These are phyloP conservation scores for Sindora glabra DNA, from an alignment of 306 rosid genomes.

Conservation along the genomic window DNA sequence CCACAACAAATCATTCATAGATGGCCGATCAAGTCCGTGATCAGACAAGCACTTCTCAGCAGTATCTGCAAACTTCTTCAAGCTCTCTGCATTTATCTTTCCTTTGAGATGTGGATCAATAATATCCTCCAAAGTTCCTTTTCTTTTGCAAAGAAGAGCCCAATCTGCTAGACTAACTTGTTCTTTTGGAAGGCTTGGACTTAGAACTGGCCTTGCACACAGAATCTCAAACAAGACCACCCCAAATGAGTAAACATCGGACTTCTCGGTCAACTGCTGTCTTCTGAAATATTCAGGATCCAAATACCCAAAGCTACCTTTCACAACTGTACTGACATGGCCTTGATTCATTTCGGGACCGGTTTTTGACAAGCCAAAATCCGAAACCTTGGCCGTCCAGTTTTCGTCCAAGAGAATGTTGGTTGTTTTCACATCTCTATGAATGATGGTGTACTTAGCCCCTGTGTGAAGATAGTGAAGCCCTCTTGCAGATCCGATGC, in stretches of 20 bases:
- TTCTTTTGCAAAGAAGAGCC: constrained; percentile 32
- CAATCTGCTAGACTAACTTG: constrained; percentile 59
- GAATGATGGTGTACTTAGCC: constrained; percentile 52
- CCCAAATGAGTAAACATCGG: constrained; percentile 55
- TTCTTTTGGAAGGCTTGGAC: constrained; percentile 43
- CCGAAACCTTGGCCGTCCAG: constrained; percentile 54
- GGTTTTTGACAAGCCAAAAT: constrained; percentile 56
- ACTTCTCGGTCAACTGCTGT: constrained; percentile 50
- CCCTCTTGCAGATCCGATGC: constrained; percentile 58
- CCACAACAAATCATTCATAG: constrained; percentile 52
- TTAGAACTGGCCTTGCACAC: constrained; percentile 47
- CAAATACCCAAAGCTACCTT: constrained; percentile 57
- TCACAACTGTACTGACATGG: constrained; percentile 54
- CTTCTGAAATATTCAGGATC: constrained; percentile 62
- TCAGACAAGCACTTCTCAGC: constrained; percentile 54
- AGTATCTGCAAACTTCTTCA: constrained; percentile 37
- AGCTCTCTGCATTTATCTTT: constrained; percentile 38
- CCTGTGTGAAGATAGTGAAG: constrained; percentile 63
- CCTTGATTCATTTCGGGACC: constrained; percentile 35
- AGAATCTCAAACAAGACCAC: constrained; percentile 49
- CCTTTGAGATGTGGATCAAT: constrained; percentile 37
- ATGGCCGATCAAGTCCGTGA: constrained; percentile 36
- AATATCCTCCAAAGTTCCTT: constrained; percentile 41
- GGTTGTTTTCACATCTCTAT: constrained; percentile 55
- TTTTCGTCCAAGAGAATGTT: constrained; percentile 56